phyloP scores from a whole-genome alignment of 2,329 filamentous ascomycete species.

The Orbilia javanica region DNA sequence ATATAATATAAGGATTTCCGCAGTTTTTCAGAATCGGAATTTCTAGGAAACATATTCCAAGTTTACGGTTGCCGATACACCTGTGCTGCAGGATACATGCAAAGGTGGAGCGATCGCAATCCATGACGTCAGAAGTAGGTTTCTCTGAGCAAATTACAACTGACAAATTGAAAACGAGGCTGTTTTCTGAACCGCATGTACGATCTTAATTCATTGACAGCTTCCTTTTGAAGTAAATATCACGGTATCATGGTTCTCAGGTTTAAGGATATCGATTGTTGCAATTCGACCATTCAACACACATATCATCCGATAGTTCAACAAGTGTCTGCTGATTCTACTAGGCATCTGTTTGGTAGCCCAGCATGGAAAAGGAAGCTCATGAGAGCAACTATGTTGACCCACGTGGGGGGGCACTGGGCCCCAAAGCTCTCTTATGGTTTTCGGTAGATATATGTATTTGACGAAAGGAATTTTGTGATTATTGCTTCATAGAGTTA shows the following conservation, averaged over 20 bases:
- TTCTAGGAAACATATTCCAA: conserved; percentile 2
- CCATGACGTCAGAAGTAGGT: conserved; percentile 9
- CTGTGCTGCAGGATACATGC: conserved; percentile 6
- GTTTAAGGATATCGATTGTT: not conserved
- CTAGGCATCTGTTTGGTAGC: not conserved
- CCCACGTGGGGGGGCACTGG: not conserved
- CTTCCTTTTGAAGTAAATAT: not conserved
- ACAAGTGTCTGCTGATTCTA: not conserved
- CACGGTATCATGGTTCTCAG: not conserved
- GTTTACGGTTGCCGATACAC: not conserved
- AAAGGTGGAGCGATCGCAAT: conserved; percentile 1
- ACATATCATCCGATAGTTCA: not conserved
- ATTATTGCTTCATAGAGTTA: too few relatives aligned
- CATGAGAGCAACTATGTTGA: not conserved
- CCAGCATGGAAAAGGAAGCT: not conserved
- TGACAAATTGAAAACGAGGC: not conserved
- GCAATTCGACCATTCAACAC: not conserved
- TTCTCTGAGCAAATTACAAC: conserved; percentile 9
- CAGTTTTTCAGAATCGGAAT: not conserved
- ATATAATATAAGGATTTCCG: not conserved
- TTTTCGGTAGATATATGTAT: not conserved
- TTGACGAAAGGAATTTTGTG: too few relatives aligned
- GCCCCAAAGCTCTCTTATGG: not conserved
- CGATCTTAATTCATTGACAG: not conserved
- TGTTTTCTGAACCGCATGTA: not conserved